Conservation (phyloP, 2,329 filamentous ascomycete genomes). For the Elsinoe necatrix region DNA sequence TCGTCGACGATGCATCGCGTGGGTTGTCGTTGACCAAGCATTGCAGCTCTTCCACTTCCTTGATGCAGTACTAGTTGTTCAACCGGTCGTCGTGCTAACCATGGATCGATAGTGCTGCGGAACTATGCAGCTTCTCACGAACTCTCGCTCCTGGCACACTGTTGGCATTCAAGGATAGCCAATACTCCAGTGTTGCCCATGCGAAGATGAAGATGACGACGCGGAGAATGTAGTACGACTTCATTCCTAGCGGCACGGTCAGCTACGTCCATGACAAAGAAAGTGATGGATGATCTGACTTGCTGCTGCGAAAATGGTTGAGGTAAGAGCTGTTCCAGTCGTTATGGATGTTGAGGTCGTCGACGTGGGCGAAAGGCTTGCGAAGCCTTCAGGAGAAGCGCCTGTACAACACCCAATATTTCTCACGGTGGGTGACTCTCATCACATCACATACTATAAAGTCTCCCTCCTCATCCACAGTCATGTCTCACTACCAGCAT, state of each 20-base stretch:
- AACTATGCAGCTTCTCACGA: not conserved
- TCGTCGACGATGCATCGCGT: not conserved
- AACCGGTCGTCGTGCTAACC: not conserved
- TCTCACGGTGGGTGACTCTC: not conserved
- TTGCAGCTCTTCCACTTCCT: not conserved
- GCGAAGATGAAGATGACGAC: not conserved
- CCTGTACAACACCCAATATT: not conserved
- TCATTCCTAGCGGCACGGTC: not conserved
- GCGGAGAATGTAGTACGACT: not conserved
- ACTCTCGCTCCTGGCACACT: not conserved
- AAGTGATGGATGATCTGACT: not conserved
- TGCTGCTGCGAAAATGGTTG: not conserved
- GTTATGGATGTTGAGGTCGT: slow-evolving; percentile 22
- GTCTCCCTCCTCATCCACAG: not conserved
- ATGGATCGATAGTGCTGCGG: not conserved
- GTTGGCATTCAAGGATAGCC: not conserved
- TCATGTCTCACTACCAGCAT: not conserved
- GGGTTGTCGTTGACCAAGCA: not conserved
- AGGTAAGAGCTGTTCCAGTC: slow-evolving; percentile 20
- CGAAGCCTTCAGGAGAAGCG: slow-evolving; percentile 6
- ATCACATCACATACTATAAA: slow-evolving; percentile 4
- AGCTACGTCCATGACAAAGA: not conserved
- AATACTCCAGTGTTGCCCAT: not conserved
- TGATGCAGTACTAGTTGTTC: not conserved
- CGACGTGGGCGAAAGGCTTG: slow-evolving; percentile 19